Evolutionary conservation across 768 basidiomycete species (phyloP), one percentile per base, ranked within the genome.

Genomic region (Daedalea quercina): DNA sequence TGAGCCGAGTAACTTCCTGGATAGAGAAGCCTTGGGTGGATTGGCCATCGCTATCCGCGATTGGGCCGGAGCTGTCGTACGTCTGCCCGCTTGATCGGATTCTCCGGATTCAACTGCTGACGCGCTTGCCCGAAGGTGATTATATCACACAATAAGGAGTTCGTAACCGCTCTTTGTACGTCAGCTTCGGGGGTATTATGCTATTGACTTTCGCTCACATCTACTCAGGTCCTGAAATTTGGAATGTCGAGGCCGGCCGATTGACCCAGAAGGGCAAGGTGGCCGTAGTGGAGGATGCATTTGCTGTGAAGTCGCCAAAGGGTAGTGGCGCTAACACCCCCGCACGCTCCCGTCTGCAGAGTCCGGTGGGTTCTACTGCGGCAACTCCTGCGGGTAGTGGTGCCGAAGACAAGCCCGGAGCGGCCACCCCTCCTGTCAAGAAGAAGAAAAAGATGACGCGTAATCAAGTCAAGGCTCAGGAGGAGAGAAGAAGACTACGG

Each of bases 1-100:
- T 66, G 90, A 93, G 69, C 92, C 92, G 33, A 95, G 90, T 66
- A 97, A 98, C 73, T 97, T 97, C 78, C 80, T 97, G 74, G 94
- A 96, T 68, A 85, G 94, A 58, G 94, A 97, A 68, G 93, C 94
- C 20, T 76, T 97, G 19, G 94, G 94, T 59, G 94, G 95, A 54
- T 75, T 98, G 40, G 93, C 94, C 33, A 85, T 95, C 24, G 94
- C 95, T 42, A 97, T 97, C 71, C 85, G 81, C 57, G 90, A 95
- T 57, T 97, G 95, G 94, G 81, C 82, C 44, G 94, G 95, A 52
- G 93, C 90, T 42, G 89, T 94, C 34, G 86, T 87, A 74, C 60
- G 80, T 68, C 44, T 42, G 31, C 15, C 37, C 19, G 19, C 35
- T 28, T 24, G 44, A 35, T 52, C 26, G n/a, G 42, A 28, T 31